These are phyloP conservation scores for Penicillium pulvis DNA, from an alignment of 495 filamentous ascomycete genomes.

Conservation along the genomic window DNA sequence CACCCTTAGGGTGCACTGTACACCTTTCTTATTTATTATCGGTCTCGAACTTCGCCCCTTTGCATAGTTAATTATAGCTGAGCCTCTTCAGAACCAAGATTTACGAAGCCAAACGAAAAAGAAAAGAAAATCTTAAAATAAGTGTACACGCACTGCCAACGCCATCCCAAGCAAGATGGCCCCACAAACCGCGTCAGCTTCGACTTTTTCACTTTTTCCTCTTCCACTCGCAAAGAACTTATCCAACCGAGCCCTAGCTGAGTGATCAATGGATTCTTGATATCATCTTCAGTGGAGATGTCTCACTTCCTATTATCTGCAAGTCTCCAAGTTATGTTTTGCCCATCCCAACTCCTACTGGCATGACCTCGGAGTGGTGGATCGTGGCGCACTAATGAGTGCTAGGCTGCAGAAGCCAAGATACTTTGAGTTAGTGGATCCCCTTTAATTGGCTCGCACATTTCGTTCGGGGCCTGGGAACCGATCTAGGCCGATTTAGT, in stretches of 20 bases:
- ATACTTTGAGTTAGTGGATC: constrained; percentile 18
- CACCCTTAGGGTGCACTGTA: no score
- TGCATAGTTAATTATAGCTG: no score
- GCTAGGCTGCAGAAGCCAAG: constrained; percentile 19
- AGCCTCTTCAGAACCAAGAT: not conserved
- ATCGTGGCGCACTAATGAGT: constrained; percentile 18
- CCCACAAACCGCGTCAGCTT: constrained; percentile 31
- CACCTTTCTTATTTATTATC: no score
- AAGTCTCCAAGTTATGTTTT: not conserved
- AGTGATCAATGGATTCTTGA: not conserved
- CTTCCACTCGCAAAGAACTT: not conserved
- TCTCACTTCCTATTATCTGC: not conserved
- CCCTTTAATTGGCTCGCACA: not conserved
- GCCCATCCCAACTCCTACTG: not conserved
- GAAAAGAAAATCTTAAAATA: constrained; percentile 2
- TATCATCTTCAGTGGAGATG: not conserved
- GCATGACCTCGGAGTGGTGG: not conserved
- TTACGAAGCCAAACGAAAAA: not conserved
- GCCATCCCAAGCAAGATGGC: constrained; percentile 19
- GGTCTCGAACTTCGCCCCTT: no score
- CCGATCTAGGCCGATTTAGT: constrained; percentile 10
- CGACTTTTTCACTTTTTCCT: constrained; percentile 4
- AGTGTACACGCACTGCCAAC: constrained; percentile 20
- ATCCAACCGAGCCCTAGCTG: not conserved
- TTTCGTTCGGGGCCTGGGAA: constrained; percentile 15